Base-by-base conservation (phyloP, 768 basidiomycete genomes). In the Hortiboletus campestris region DNA sequence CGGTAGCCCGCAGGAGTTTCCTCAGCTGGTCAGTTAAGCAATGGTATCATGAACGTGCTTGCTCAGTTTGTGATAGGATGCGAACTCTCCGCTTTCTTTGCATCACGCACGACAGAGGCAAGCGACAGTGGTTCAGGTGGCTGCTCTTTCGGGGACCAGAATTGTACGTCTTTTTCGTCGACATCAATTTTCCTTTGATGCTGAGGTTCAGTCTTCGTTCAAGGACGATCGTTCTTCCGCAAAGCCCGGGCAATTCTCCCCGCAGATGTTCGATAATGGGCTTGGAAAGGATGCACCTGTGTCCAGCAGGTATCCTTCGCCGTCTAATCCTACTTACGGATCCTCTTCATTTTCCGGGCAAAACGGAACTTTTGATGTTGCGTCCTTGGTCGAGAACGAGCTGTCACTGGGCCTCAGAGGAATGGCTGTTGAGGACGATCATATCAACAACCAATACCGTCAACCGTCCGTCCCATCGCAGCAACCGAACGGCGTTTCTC, bases 371-470 rank as follows among this genome's bases (percentile, higher is more conserved):
- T 67, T 75, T 51, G 80, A 80, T 58, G 66, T 74, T 17, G 63
- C 78, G 14, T 67, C 76, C 35, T 64, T 72, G 43, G 78, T 76
- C 17, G 83, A 82, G 46, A 79, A 76, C 51, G 84, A 86, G 32
- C 73, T 87, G 34, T 73, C 83, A 14, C 68, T 81, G 32, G 77
- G 82, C 5, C 70, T 88, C 46, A 80, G 86, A 56, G 84, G 84
- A 14, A 83, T 84, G 80, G 75, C 69, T 8, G 81, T 83, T 19
- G 83, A 81, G 61, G 83, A 84, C 41, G 83, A 84, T 51, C 74
- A 74, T 49, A 64, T 68, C 51, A 64, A 68, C 40, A 60, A 63
- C 38, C 74, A 75, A 57, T 76, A 76, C 55, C 79, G 78, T 53
- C 75, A 75, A 48, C 71, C 67, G 35, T 64, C 68, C 28, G 52